Evolutionary conservation across 176 grass and related monocot genomes (phyloP).

Genomic region (Oryza meridionalis): DNA sequence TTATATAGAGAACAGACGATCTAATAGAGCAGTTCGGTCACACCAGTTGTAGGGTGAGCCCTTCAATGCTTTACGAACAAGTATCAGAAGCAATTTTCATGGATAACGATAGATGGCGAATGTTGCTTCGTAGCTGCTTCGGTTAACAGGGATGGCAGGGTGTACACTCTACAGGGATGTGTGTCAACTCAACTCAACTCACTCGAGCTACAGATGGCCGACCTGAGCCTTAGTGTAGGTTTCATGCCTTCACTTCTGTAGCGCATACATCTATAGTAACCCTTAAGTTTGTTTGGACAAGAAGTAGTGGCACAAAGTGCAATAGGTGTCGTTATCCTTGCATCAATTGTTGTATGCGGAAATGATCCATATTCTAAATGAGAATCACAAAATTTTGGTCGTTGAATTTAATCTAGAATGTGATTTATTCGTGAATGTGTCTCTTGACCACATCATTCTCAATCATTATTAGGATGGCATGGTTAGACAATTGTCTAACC

Average conservation of each 20-base stretch:
- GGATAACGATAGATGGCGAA: not conserved
- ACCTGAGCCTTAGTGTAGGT: not conserved
- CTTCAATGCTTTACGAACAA: not conserved
- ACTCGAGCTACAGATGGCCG: not conserved
- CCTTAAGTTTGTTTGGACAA: not conserved
- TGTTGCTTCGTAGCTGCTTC: not conserved
- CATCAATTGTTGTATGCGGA: not conserved
- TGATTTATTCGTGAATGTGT: too few relatives aligned
- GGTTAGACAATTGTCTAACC: too few relatives aligned
- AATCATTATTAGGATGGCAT: too few relatives aligned
- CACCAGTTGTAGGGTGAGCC: conserved; percentile 3
- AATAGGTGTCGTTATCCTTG: not conserved
- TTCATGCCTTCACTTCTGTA: too few relatives aligned
- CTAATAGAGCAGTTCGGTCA: conserved; percentile 26
- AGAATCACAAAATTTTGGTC: not conserved
- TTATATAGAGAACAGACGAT: conserved; percentile 37
- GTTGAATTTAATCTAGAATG: not conserved
- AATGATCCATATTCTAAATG: not conserved
- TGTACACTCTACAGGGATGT: not conserved
- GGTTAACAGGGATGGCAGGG: not conserved
- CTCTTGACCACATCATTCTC: too few relatives aligned
- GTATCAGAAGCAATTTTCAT: not conserved
- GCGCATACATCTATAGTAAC: not conserved
- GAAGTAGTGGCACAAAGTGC: not conserved
- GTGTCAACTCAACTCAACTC: conserved; percentile 34